Evolutionary conservation across 305 asterid genomes (phyloP).

Genomic region (Euphrasia arctica): DNA sequence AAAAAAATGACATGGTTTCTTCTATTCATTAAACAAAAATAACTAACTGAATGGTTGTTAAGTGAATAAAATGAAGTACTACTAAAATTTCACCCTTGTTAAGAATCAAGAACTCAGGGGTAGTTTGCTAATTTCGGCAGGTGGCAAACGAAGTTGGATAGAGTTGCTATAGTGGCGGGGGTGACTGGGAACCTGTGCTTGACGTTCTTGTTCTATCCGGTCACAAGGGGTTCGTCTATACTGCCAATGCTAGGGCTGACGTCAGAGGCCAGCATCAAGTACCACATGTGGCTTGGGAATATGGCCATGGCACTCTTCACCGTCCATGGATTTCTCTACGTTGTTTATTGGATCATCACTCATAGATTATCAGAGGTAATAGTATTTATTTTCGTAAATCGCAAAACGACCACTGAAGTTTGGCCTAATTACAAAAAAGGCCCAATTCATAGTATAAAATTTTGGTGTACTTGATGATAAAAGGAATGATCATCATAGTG

Average conservation of each 20-base stretch:
- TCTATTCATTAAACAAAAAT: no score
- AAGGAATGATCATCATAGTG: slow-evolving; percentile 14
- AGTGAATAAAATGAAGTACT: no score
- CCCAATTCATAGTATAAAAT: not conserved
- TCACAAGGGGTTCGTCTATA: slow-evolving; percentile 62
- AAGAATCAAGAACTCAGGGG: no score
- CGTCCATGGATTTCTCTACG: slow-evolving; percentile 47
- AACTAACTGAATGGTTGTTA: no score
- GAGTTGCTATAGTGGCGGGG: slow-evolving; percentile 39
- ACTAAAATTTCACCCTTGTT: no score
- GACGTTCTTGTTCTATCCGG: slow-evolving; percentile 60
- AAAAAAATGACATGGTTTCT: no score
- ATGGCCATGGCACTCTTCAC: slow-evolving; percentile 50
- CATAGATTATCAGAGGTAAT: slow-evolving; percentile 48
- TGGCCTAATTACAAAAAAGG: not conserved
- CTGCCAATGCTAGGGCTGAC: slow-evolving; percentile 55
- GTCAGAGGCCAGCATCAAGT: slow-evolving; percentile 65
- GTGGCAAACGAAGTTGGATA: slow-evolving; percentile 54
- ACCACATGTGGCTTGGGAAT: slow-evolving; percentile 76
- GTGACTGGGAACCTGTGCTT: slow-evolving; percentile 47
- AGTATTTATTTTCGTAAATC: not conserved
- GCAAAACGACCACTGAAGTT: not conserved
- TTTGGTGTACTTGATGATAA: not conserved
- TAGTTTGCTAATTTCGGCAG: slow-evolving; percentile 25
- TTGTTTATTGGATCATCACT: slow-evolving; percentile 47